Evolutionary conservation across 129 eudicot genomes (phyloP), one percentile per base, ranked within the genome.

Genomic region (Chrysanthemum makinoi): DNA sequence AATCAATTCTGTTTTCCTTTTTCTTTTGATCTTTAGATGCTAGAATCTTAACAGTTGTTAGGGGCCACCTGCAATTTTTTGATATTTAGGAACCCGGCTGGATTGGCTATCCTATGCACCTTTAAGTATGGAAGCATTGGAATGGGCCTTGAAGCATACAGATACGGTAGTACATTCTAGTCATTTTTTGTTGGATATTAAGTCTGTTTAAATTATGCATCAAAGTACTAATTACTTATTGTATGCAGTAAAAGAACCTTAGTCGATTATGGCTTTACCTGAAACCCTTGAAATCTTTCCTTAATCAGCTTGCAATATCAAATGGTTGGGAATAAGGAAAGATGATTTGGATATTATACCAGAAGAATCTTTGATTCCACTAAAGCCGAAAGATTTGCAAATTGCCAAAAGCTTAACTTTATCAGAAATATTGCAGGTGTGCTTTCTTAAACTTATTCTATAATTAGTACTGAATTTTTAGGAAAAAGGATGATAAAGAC

Each of bases 121-220:
- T 95, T 84, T 91, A 95, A 95, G 78, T 87, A 57, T 72, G 99
- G 99, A 77, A 95, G 99, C 77, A 74, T 90, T 66, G 88, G 88
- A 22, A 95, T 95, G 97, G 99, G 99, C 28, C 85, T 95, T 58
- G 97, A 95, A 76, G 97, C 97, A 28, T 95, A 87, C 81, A 81
- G 84, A 90, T 95, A 90, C 72, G 97, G 99, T 95, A 55, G 17
- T 70, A 35, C 65, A 50, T 20, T 26, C 46, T 63, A 49, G 54
- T 14, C 43, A 13, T 56, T 74, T 51, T 54, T 16, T 80, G 59
- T 52, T 54, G 6, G n/a, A 50, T 15, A 10, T 43, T 3, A 1
- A 63, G 57, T 15, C 30, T 54, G 30, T 53, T 65, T 15, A 17
- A 33, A n/a, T 2, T 13, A 28, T 16, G 56, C 46, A 51, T 26